Evolutionary conservation across 352 stramenopile species (phyloP), one percentile per base, ranked within the genome.

Genomic region (Phytophthora syringae): DNA sequence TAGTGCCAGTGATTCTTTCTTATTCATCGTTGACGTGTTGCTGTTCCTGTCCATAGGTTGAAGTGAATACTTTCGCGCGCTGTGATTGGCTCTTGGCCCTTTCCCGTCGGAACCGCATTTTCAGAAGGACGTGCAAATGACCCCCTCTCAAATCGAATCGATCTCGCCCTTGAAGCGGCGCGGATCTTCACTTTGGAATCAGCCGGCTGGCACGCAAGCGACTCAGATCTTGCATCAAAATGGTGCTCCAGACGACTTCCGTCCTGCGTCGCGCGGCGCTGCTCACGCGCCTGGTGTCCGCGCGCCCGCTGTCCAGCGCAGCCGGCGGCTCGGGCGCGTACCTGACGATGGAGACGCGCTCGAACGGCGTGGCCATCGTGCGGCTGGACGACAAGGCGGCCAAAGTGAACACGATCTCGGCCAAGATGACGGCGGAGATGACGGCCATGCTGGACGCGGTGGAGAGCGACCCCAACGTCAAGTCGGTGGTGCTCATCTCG

Each of bases 401-500:
- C 65, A 95, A 93, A 53, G 91, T 98, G 50, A 98, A 98, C 77
- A 97, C 94, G 18, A 89, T 98, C 57, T 97, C 82, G 65, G 91
- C 95, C 74, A 92, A 90, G 47, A 84, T 98, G 61, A 93, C 87
- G 54, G 76, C 86, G 18, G 95, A 98, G 79, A 89, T 97, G 51
- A 71, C 88, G 66, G 53, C 65, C 56, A 84, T 98, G 70, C 94
- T 96, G 36, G 83, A 93, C 34, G 92, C 93, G 32, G 90, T 98
- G 66, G 79, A 97, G 59, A 84, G 73, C 66, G 94, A 98, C 72
- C 60, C 77, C 15, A 84, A 83, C 56, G 92, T 99, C 72, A 99
- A 98, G 83, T 97, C 94, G 22, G 94, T 98, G 32, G 97, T 99
- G 63, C 97, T 99, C 77, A 97, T 98, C 36, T 99, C 96, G 21